These are phyloP conservation scores for Exophiala sp. DNA, from an alignment of 2,329 filamentous ascomycete species.

Conservation along the genomic window DNA sequence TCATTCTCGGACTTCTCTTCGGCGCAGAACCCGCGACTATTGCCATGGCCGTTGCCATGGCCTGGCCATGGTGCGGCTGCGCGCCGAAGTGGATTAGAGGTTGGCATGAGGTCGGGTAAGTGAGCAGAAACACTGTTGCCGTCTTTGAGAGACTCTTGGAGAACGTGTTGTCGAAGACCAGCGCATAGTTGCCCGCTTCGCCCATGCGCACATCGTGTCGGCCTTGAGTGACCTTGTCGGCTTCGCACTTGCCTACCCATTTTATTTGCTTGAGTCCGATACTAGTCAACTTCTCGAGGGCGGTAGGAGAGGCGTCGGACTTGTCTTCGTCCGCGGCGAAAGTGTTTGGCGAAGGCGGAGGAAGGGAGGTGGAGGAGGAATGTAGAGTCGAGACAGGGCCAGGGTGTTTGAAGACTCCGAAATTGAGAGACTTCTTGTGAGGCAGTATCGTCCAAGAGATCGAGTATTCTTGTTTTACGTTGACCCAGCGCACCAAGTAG, in stretches of 20 bases:
- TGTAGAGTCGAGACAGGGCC: constrained; percentile 57
- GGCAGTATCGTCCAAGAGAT: constrained; percentile 98
- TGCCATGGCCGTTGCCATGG: constrained; percentile 45
- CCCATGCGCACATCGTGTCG: constrained; percentile 73
- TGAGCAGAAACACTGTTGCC: constrained; percentile 89
- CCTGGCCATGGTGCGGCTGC: constrained; percentile 52
- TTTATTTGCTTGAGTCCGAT: constrained; percentile 61
- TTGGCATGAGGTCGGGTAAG: constrained; percentile 73
- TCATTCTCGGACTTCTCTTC: constrained; percentile 38
- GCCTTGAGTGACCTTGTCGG: constrained; percentile 89
- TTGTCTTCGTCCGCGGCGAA: constrained; percentile 35
- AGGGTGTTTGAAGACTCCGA: constrained; percentile 96
- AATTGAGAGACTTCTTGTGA: constrained; percentile 97
- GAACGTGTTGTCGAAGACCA: constrained; percentile 98
- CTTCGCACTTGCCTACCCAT: constrained; percentile 94
- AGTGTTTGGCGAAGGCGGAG: constrained; percentile 42
- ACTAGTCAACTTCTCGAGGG: constrained; percentile 61
- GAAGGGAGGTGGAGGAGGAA: constrained; percentile 48
- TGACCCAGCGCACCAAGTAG: constrained; percentile 96
- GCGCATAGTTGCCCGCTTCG: constrained; percentile 87
- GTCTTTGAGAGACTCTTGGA: constrained; percentile 94
- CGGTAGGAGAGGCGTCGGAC: constrained; percentile 53
- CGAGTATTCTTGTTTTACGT: constrained; percentile 82
- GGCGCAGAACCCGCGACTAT: constrained; percentile 15
- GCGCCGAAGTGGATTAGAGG: constrained; percentile 41